phyloP scores from a whole-genome alignment of 805 yeast species.

The Kodamaea sagamina region DNA sequence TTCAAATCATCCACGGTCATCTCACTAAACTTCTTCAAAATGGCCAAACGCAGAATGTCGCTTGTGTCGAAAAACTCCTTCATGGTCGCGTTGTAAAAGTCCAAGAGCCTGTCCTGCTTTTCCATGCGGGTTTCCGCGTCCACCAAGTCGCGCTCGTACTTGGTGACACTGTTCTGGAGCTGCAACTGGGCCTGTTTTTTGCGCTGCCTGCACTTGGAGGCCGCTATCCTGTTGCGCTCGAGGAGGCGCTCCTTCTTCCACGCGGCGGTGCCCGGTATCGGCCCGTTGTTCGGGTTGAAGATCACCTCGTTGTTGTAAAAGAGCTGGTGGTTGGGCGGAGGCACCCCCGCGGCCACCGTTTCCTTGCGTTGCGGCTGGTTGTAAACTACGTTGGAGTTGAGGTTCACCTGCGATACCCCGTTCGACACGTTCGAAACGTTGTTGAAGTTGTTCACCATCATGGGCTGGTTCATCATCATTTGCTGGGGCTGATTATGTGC shows the following conservation, averaged over 20 bases:
- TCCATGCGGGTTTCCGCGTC: slow-evolving; percentile 21
- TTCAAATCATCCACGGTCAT: slow-evolving; percentile 13
- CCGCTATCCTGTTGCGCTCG: slow-evolving; percentile 68
- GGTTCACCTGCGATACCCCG: slow-evolving; percentile 5
- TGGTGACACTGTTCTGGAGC: slow-evolving; percentile 59
- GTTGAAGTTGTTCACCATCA: not conserved
- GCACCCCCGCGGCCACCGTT: slow-evolving; percentile 36
- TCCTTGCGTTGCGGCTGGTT: slow-evolving; percentile 9
- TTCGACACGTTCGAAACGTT: not conserved
- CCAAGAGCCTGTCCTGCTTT: slow-evolving; percentile 22
- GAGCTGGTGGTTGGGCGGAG: slow-evolving; percentile 53
- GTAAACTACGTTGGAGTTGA: slow-evolving; percentile 9
- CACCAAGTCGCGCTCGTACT: slow-evolving; percentile 46
- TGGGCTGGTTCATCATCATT: slow-evolving; percentile 1
- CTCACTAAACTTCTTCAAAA: slow-evolving; percentile 10
- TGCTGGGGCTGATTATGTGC: slow-evolving; percentile 12
- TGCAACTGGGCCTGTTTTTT: slow-evolving; percentile 70
- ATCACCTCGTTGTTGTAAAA: slow-evolving; percentile 57
- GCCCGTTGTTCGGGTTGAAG: slow-evolving; percentile 53
- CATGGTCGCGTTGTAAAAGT: slow-evolving; percentile 13
- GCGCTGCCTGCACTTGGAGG: slow-evolving; percentile 66
- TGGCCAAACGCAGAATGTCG: slow-evolving; percentile 10
- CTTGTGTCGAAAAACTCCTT: slow-evolving; percentile 15
- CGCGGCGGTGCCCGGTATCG: slow-evolving; percentile 63
- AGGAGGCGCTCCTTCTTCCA: slow-evolving; percentile 67